Conservation (phyloP, 202 grass and related monocot species). For the Saccharum hybrid region DNA sequence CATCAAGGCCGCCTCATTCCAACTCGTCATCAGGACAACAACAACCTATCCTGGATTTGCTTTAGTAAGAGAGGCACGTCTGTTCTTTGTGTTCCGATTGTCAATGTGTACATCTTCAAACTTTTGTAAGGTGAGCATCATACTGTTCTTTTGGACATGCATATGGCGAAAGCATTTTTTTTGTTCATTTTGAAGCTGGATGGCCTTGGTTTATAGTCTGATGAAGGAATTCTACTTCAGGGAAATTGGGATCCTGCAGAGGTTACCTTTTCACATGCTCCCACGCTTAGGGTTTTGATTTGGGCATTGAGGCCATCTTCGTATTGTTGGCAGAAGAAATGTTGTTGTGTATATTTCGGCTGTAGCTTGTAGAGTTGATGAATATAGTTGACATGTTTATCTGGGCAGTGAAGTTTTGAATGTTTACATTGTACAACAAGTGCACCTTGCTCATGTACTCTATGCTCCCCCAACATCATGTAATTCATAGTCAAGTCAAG, state of each 20-base stretch:
- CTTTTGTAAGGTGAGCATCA: slow-evolving; percentile 19
- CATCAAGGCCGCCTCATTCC: slow-evolving; percentile 60
- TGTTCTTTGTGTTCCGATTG: slow-evolving; percentile 27
- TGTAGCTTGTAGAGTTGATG: slow-evolving; percentile 52
- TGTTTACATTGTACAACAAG: slow-evolving; percentile 26
- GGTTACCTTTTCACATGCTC: slow-evolving; percentile 40
- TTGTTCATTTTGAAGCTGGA: slow-evolving; percentile 38
- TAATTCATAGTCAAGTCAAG: slow-evolving; percentile 42
- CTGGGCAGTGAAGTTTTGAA: slow-evolving; percentile 46
- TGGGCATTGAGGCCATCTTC: slow-evolving; percentile 18
- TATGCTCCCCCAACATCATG: neutral
- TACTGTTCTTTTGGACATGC: slow-evolving; percentile 14
- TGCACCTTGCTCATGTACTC: slow-evolving; percentile 5
- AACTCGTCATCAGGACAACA: slow-evolving; percentile 69
- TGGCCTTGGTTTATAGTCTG: slow-evolving; percentile 21
- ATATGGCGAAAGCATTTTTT: slow-evolving; percentile 7
- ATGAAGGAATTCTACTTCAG: slow-evolving; percentile 32
- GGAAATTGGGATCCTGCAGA: slow-evolving; percentile 13
- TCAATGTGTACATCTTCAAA: slow-evolving; percentile 28
- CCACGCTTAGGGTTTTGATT: slow-evolving; percentile 33
- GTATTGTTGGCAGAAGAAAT: slow-evolving; percentile 30
- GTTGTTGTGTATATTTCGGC: slow-evolving; percentile 49
- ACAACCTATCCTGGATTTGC: slow-evolving; percentile 77
- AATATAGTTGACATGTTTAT: slow-evolving; percentile 40
- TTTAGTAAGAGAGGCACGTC: slow-evolving; percentile 52